Percentiles rank a stretch among this genome's conserved stretches.
These are phyloP conservation scores for Funneliformis geosporum DNA, from an alignment of 192 early-diverging fungal species.

Conservation along the genomic window DNA sequence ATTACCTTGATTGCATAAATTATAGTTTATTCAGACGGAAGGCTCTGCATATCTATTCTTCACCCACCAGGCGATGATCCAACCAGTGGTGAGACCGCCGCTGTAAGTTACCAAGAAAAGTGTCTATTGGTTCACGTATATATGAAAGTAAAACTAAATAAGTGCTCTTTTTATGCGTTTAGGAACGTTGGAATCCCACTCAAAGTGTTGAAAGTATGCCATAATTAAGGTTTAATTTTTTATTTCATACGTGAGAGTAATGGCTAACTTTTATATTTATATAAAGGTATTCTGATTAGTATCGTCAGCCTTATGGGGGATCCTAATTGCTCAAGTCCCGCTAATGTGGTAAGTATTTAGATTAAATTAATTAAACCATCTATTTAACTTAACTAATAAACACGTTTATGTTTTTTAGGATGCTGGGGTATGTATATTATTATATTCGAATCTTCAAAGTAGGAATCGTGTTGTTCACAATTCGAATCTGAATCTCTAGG, in stretches of 20 bases:
- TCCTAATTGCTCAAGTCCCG: conserved; percentile 55
- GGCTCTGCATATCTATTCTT: conserved; percentile 93
- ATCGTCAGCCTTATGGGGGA: conserved; percentile 51
- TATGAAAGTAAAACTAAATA: background rate
- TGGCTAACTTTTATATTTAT: background rate
- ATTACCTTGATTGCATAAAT: conserved; percentile 19
- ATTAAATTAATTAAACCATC: background rate
- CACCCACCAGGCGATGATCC: conserved; percentile 96
- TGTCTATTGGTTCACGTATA: background rate
- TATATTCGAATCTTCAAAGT: background rate
- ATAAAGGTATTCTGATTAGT: conserved; percentile 48
- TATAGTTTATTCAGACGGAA: conserved; percentile 83
- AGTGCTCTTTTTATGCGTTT: background rate
- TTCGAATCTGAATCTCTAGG: conserved; percentile 27
- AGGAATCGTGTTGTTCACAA: background rate
- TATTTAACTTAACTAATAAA: background rate
- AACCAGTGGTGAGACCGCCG: conserved; percentile 70
- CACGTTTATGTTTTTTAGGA: conserved; percentile 29
- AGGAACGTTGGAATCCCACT: conserved; percentile 83
- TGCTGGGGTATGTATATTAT: conserved; percentile 45
- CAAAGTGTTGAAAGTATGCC: conserved; percentile 47
- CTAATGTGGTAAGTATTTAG: conserved; percentile 44
- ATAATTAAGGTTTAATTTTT: background rate
- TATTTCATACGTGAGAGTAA: background rate
- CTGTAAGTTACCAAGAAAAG: conserved; percentile 42